Base-by-base conservation (phyloP, 2,329 filamentous ascomycete species). In the Dactylellina sp. region DNA sequence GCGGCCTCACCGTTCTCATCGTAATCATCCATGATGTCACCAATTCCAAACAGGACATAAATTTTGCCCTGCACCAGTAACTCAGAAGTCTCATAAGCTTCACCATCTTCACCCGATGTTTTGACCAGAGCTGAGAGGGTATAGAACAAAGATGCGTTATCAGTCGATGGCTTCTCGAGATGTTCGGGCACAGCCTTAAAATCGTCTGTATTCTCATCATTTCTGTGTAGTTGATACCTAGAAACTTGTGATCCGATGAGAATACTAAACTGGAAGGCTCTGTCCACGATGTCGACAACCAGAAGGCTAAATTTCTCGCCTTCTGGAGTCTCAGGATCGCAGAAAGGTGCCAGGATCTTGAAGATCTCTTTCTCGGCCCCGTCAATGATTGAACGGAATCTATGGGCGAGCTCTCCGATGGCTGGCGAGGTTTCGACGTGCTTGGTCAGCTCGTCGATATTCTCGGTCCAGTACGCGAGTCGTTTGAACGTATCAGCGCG, bases 401-500 rank as follows among this genome's bases (percentile, higher is more conserved):
- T 18, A 5, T 47, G 35, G 7, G 44, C 25, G 0, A 72, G 59
- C 28, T 72, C 53, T 12, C 16, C 24, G 18, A 65, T 39, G 9
- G 18, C 68, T n/a, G 52, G 53, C 5, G 68, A 60, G 0, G 47
- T 20, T 22, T 60, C 53, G 37, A 20, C 42, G n/a, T 72, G 32
- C 22, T 64, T 60, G 12, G 42, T 22, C 1, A 72, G 46, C 25
- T 64, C 53, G 1, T 65, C 60, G 11, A 61, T 18, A 9, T 66
- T 61, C 20, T 74, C 53, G 1, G 61, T 49, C 70, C 61, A 74
- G 32, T 74, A 65, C 11, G 61, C 70, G 11, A 74, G 56, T 24
- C 49, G 28, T 28, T 16, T 56, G 24, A 49, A 74, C 2, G 70
- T 74, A 11, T 74, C 70, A 0, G 70, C 46, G 44, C 70, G 56